A percentile compares a stretch with the other conserved stretches of the same genome.
These are phyloP conservation scores for Ustilago bromivora DNA, from an alignment of 1,284 basidiomycete genomes.

Conservation along the genomic window DNA sequence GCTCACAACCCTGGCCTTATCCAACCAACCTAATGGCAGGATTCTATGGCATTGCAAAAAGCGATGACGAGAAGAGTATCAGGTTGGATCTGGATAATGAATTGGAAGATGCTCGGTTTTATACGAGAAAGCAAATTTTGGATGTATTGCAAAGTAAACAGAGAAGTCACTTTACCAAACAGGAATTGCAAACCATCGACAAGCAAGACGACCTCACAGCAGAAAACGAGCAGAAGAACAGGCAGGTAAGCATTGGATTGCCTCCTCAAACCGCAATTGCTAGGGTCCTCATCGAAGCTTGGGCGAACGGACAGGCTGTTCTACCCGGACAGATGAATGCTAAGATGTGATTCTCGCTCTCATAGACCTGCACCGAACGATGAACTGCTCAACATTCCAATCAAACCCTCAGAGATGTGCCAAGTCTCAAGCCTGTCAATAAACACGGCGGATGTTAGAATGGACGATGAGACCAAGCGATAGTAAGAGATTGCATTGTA, in stretches of 20 bases:
- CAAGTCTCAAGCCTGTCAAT: too few relatives aligned
- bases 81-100: constrained; percentile 93
- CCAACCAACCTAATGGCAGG: constrained; percentile 92
- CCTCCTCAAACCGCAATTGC: constrained; percentile 76
- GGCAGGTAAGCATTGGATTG: constrained; percentile 19
- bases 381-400: too few relatives aligned
- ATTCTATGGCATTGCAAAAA: constrained; percentile 64
- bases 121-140: constrained; percentile 80
- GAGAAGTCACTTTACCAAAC: constrained; percentile 72
- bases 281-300: constrained; percentile 77
- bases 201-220: constrained; percentile 68
- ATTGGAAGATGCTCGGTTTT: constrained; percentile 93
- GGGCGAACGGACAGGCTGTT: constrained; percentile 74
- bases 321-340: constrained; percentile 46
- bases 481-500: background rate
- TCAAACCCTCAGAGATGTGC: too few relatives aligned
- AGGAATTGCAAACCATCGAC: constrained; percentile 77
- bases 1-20: constrained; percentile 79
- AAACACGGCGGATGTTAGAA: too few relatives aligned
- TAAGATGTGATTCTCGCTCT: constrained; percentile 23
- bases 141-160: constrained; percentile 74
- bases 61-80: constrained; percentile 74
- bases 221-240: constrained; percentile 68
- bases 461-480: background rate
- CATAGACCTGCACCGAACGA: background rate